phyloP scores from a whole-genome alignment of 2,329 filamentous ascomycete species.

The Cordyceps militaris region DNA sequence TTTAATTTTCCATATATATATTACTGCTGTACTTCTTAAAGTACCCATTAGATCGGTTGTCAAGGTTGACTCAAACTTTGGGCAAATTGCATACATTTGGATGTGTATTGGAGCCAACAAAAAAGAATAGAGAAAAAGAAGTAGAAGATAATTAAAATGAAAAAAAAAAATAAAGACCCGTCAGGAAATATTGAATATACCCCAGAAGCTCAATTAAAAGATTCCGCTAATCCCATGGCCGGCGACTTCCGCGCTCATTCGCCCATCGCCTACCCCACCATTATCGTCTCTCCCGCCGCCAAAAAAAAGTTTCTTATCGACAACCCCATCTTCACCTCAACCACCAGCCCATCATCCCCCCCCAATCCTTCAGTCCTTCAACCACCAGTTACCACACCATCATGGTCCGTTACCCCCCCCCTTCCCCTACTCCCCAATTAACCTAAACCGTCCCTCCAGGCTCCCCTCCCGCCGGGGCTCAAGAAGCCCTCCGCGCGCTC shows the following conservation, averaged over 20 bases:
- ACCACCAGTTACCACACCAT: background rate
- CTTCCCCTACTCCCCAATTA: background rate
- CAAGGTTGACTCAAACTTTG: too few species aligned
- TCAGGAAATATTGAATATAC: too few species aligned
- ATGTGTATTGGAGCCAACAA: background rate
- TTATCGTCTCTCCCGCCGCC: background rate
- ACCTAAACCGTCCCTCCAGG: constrained; percentile 15
- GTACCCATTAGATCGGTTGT: too few species aligned
- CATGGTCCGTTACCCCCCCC: background rate
- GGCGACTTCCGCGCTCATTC: background rate
- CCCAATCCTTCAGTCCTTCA: background rate
- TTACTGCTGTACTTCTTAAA: background rate
- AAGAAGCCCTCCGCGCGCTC: constrained; percentile 51
- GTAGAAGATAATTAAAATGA: background rate
- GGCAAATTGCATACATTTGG: too few species aligned
- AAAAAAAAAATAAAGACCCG: background rate
- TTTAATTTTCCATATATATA: background rate
- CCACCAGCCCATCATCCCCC: background rate
- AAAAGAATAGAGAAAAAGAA: too few species aligned
- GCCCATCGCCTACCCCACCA: background rate
- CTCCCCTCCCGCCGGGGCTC: constrained; percentile 30
- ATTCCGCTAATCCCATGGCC: too few species aligned
- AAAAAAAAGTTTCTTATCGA: constrained; percentile 12
- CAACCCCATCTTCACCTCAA: background rate
- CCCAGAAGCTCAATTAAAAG: too few species aligned